Evolutionary conservation across 2,329 filamentous ascomycete genomes (phyloP), one percentile per base, ranked within the genome.

Genomic region (Ophiostoma triangulosporum): DNA sequence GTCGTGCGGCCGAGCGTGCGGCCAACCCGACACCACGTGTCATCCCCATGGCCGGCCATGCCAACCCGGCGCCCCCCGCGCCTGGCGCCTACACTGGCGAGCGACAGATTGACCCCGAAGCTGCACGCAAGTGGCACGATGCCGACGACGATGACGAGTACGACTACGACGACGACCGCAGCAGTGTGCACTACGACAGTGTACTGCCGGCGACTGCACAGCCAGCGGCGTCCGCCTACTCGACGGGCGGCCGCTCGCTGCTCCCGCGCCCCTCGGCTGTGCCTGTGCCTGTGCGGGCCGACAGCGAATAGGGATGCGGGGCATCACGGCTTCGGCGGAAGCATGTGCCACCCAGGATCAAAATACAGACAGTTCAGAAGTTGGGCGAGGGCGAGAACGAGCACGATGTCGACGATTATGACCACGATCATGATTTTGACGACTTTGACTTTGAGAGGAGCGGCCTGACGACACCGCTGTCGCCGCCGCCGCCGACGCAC

Each of bases 281-380:
- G 11, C 43, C 43, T 27, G 24, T 15, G 15, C 15, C 17, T 5
- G 15, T 26, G 1, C 15, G 14, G 24, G 43, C 14, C 26, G 43
- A 40, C 45, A 35, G 33, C 33, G 48, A 51, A 58, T 60, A 60
- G 59, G 59, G 50, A 38, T 33, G 48, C 59, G 57, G 51, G 59
- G 57, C 55, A 32, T 59, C 57, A 54, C 59, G 56, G 51, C 51
- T 56, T 36, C 55, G 22, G 33, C 51, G 51, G 51, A 56, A 56
- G 54, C 48, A 33, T 46, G 48, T 53, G 46, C 54, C 51, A 20
- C 51, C 54, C 54, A 56, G 54, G 51, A 56, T 56, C 54, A n/a
- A 56, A 27, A 53, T 48, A 29, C 20, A 40, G 12, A 31, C 22
- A 29, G 33, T 11, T 15, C 22, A 14, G 3, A 49, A 48, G 26